Evolutionary conservation across 2,329 filamentous ascomycete genomes (phyloP), one percentile per base, ranked within the genome.

Genomic region (Scedosporium dehoogii): DNA sequence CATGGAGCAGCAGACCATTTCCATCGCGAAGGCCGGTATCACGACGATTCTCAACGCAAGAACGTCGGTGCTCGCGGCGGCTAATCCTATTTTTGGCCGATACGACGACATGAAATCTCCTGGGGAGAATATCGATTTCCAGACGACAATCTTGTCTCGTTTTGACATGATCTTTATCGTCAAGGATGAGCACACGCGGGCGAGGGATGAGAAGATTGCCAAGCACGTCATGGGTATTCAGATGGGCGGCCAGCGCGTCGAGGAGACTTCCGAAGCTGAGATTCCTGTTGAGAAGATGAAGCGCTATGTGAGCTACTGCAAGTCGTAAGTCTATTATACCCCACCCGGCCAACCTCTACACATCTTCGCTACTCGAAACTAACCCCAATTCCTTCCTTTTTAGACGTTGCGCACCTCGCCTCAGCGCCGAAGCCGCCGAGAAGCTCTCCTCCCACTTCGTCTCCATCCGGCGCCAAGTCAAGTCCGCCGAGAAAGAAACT

Each of bases 141-240:
- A 99, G 72, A 99, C 94, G 0, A 99, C 94, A 3, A 97, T 99
- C 70, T 73, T 99, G 67, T 97, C 93, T 2, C 90, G 94, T 83
- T 99, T 99, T 73, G 94, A 99, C 75, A 97, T 99, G 91, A 97
- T 99, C 67, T 99, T 97, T 79, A 97, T 99, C 67, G 93, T 99
- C 65, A 91, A 90, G 68, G 94, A 99, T 73, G 92, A 96, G 65
- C 94, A 99, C 73, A 91, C 93, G 65, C 85, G 91, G 55, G 88
- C 85, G 63, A 90, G 93, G 70, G 94, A 99, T 71, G 91, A 97
- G 78, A 87, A 83, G 3, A 97, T 99, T 70, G 94, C 94, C 12
- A 93, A 88, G 72, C 94, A 99, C 83, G 93, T 99, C 71, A 96
- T 99, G 87, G 87, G 89, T 56, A 92, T 99, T 66, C 93, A 97